Conservation (phyloP, 2,329 filamentous ascomycete genomes). For the Diplodia intermedia region DNA sequence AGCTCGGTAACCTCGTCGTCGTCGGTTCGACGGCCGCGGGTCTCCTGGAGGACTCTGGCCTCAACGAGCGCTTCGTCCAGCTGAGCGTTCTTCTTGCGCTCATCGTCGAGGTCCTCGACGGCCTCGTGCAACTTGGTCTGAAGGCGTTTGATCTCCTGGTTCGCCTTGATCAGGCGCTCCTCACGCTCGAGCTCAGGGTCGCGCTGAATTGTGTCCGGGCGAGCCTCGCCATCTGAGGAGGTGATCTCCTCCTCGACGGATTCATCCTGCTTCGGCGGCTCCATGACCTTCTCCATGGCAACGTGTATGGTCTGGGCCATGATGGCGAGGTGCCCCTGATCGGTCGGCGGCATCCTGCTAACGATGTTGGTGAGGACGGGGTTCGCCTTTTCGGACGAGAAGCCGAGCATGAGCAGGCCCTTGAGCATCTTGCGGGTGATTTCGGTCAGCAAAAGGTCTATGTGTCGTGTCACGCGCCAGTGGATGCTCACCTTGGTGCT, state of each 20-base stretch:
- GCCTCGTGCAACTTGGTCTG: constrained; percentile 50
- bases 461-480: not conserved
- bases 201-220: constrained; percentile 34
- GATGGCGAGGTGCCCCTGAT: constrained; percentile 48
- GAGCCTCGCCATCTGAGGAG: constrained; percentile 24
- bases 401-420: constrained; percentile 56
- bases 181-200: constrained; percentile 58
- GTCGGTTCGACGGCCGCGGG: constrained; percentile 47
- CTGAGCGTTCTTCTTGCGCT: constrained; percentile 51
- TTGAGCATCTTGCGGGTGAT: constrained; percentile 50
- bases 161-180: constrained; percentile 57
- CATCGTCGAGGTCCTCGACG: constrained; percentile 52
- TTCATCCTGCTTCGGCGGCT: constrained; percentile 23
- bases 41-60: constrained; percentile 54
- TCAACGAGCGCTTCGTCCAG: constrained; percentile 58
- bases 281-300: constrained; percentile 18
- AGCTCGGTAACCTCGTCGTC: constrained; percentile 55
- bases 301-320: constrained; percentile 49
- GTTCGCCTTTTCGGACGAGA: constrained; percentile 57
- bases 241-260: constrained; percentile 23
- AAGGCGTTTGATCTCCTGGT: constrained; percentile 54
- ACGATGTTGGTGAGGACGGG: constrained; percentile 55
- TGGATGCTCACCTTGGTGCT: constrained; percentile 38
- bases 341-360: constrained; percentile 46
- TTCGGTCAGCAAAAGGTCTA: not conserved